phyloP scores from a whole-genome alignment of 768 basidiomycete species.

The Agaricus bisporus region DNA sequence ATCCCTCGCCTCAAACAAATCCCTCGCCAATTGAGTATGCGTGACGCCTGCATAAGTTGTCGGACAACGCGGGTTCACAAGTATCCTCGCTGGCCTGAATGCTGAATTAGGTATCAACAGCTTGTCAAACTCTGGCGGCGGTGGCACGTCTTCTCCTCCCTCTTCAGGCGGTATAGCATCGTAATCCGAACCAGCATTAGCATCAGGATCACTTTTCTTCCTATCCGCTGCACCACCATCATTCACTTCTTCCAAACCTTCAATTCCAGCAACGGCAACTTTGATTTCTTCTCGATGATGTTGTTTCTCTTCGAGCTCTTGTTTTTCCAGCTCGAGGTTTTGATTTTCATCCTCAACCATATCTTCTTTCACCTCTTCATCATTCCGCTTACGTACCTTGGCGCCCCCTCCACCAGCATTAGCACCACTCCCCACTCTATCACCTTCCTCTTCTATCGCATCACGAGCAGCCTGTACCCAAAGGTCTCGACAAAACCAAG shows the following conservation, averaged over 20 bases:
- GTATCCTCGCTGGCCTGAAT: conserved; percentile 83
- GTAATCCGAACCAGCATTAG: conserved; percentile 82
- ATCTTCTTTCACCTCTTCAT: conserved; percentile 29
- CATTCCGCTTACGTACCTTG: conserved; percentile 22
- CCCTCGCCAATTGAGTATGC: conserved; percentile 92
- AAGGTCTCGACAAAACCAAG: conserved; percentile 96
- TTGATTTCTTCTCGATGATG: conserved; percentile 24
- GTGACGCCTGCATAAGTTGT: conserved; percentile 98
- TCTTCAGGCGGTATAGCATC: conserved; percentile 78
- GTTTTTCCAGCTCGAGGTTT: conserved; percentile 22
- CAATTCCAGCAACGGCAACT: conserved; percentile 22
- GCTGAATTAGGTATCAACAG: conserved; percentile 81
- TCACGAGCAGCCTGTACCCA: conserved; percentile 88
- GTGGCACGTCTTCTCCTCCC: conserved; percentile 36
- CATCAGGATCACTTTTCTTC: conserved; percentile 53
- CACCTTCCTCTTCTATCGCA: conserved; percentile 58
- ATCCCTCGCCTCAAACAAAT: conserved; percentile 83
- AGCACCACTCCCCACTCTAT: conserved; percentile 31
- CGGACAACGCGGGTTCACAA: conserved; percentile 94
- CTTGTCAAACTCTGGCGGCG: conserved; percentile 28
- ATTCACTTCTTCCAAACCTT: conserved; percentile 27
- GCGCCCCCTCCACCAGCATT: conserved; percentile 20
- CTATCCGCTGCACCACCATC: conserved; percentile 23
- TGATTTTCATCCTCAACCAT: conserved; percentile 28
- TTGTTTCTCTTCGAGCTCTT: not conserved